These are phyloP conservation scores for Lactifluus volemus DNA, from an alignment of 768 basidiomycete genomes.

Conservation along the genomic window DNA sequence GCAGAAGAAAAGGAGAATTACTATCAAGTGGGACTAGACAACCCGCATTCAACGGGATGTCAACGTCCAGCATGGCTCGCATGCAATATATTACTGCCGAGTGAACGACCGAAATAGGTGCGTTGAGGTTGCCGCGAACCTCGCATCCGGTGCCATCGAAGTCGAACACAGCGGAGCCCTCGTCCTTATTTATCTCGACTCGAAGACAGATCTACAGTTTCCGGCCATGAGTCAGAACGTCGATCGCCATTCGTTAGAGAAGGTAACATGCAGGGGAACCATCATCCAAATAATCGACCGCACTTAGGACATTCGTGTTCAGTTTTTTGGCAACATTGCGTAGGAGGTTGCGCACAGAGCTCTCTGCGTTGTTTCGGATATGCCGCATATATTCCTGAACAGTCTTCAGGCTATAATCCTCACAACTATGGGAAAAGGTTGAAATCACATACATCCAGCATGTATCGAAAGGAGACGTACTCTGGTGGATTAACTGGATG, in stretches of 20 bases:
- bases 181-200: slow-evolving; percentile 65
- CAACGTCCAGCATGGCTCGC: slow-evolving; percentile 74
- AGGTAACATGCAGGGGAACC: slow-evolving; percentile 61
- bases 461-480: slow-evolving; percentile 32
- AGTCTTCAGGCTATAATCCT: slow-evolving; percentile 75
- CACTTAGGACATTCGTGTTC: slow-evolving; percentile 54
- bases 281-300: slow-evolving; percentile 82
- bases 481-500: slow-evolving; percentile 71
- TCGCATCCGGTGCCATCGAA: slow-evolving; percentile 80
- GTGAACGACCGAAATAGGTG: slow-evolving; percentile 80
- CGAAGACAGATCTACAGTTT: slow-evolving; percentile 53
- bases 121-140: slow-evolving; percentile 77
- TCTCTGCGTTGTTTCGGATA: slow-evolving; percentile 84
- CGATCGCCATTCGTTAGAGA: neutral
- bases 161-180: slow-evolving; percentile 77
- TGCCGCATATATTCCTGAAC: slow-evolving; percentile 94
- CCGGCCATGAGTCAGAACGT: neutral
- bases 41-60: slow-evolving; percentile 91
- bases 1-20: slow-evolving; percentile 29
- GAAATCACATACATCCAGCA: slow-evolving; percentile 10
- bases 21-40: slow-evolving; percentile 82
- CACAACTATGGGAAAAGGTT: slow-evolving; percentile 46
- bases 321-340: slow-evolving; percentile 61
- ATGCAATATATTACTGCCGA: slow-evolving; percentile 87
- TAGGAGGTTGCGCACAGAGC: slow-evolving; percentile 75